These are phyloP conservation scores for Paralagenidium karlingii DNA, from an alignment of 352 stramenopile species.

Conservation along the genomic window DNA sequence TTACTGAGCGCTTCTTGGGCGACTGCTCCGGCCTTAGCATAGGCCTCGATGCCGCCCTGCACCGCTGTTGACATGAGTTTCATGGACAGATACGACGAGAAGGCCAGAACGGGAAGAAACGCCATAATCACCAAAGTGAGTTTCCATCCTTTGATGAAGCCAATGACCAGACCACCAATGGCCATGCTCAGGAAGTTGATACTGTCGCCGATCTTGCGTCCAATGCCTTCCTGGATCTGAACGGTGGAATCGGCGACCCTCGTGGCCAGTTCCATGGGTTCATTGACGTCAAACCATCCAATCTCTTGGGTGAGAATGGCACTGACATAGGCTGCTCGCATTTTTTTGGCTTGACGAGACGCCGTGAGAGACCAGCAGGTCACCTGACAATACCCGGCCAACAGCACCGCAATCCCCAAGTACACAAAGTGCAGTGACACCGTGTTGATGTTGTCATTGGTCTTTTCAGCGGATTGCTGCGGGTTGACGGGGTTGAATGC, in stretches of 20 bases:
- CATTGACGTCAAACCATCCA: conserved; percentile 57
- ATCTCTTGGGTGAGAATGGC: conserved; percentile 55
- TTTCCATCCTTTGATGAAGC: conserved; percentile 50
- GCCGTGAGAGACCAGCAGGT: conserved; percentile 44
- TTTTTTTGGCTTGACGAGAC: conserved; percentile 41
- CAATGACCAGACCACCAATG: conserved; percentile 47
- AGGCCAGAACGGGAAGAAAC: conserved; percentile 44
- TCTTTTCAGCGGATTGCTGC: conserved; percentile 1
- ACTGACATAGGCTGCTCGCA: conserved; percentile 34
- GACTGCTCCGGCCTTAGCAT: conserved; percentile 45
- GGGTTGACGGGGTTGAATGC: conserved; percentile 68
- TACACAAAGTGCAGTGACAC: conserved; percentile 17
- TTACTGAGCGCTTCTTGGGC: conserved; percentile 62
- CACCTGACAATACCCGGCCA: conserved; percentile 24
- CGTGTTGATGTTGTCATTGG: conserved; percentile 14
- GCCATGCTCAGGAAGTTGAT: conserved; percentile 50
- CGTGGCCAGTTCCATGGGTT: conserved; percentile 26
- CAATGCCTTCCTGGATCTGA: conserved; percentile 51
- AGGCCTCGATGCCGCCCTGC: conserved; percentile 38
- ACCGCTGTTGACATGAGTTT: conserved; percentile 29
- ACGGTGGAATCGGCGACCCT: conserved; percentile 21
- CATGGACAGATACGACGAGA: conserved; percentile 33
- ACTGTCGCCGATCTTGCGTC: conserved; percentile 35
- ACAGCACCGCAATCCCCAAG: conserved; percentile 12
- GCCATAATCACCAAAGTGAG: conserved; percentile 48